Conservation (phyloP, 371 early-diverging fungal genomes). For the Rhizomucor miehei region DNA sequence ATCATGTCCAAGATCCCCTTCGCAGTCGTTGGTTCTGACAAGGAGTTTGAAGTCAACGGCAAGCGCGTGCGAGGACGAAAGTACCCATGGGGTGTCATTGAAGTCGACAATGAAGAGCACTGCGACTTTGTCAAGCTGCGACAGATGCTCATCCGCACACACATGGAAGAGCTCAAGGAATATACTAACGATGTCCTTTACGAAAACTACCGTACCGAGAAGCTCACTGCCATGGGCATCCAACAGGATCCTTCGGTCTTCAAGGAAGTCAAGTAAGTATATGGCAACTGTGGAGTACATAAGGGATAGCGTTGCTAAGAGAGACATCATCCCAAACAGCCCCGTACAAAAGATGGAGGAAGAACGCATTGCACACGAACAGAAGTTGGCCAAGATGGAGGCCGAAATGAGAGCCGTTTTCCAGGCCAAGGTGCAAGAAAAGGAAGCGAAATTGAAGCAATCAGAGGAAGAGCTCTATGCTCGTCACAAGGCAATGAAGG, state of each 20-base stretch:
- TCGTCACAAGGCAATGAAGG: constrained; percentile 96
- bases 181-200: constrained; percentile 93
- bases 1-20: constrained; percentile 96
- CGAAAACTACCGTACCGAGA: constrained; percentile 95
- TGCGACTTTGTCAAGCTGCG: constrained; percentile 95
- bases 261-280: constrained; percentile 68
- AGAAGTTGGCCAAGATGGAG: constrained; percentile 96
- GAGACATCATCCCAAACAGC: constrained; percentile 20
- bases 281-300: neutral
- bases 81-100: constrained; percentile 97
- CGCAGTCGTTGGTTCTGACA: constrained; percentile 95
- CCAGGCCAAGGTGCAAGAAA: constrained; percentile 97
- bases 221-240: constrained; percentile 78
- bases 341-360: constrained; percentile 92
- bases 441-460: constrained; percentile 95
- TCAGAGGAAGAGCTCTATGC: constrained; percentile 96
- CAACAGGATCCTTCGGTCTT: constrained; percentile 79
- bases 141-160: constrained; percentile 85
- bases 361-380: constrained; percentile 89
- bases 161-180: constrained; percentile 93
- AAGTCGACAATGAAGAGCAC: constrained; percentile 90
- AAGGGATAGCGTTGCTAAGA: constrained; percentile 2
- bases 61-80: constrained; percentile 91
- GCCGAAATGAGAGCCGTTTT: constrained; percentile 97
- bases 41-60: constrained; percentile 78